A percentile compares a stretch with the other conserved stretches of the same genome.
These are phyloP conservation scores for Ophiostoma triangulosporum DNA, from an alignment of 2,329 filamentous ascomycete species.

Conservation along the genomic window DNA sequence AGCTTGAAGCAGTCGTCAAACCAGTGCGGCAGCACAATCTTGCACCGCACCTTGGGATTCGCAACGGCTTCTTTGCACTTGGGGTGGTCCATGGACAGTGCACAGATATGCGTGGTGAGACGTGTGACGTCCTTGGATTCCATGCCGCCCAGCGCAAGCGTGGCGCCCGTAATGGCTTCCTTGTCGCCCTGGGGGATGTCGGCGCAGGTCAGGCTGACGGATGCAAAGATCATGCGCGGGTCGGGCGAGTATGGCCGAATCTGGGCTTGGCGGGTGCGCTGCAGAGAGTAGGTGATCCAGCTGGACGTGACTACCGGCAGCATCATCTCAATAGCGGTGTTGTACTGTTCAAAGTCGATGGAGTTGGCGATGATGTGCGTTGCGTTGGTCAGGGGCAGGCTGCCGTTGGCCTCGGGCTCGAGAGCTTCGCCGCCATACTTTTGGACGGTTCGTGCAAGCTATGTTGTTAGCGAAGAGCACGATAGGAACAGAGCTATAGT, in stretches of 20 bases:
- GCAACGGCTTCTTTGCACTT: slow-evolving; percentile 50
- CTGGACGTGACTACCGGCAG: slow-evolving; percentile 70
- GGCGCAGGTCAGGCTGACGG: slow-evolving; percentile 69
- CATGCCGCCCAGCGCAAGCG: slow-evolving; percentile 77
- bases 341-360: slow-evolving; percentile 84
- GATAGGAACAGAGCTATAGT: neutral
- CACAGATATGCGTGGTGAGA: slow-evolving; percentile 78
- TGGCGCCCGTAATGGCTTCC: slow-evolving; percentile 82
- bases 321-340: slow-evolving; percentile 58
- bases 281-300: slow-evolving; percentile 65
- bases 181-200: slow-evolving; percentile 77
- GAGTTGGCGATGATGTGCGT: slow-evolving; percentile 54
- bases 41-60: slow-evolving; percentile 52
- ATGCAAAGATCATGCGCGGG: slow-evolving; percentile 76
- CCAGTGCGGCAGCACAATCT: slow-evolving; percentile 90
- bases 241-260: slow-evolving; percentile 82
- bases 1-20: slow-evolving; percentile 95
- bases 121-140: slow-evolving; percentile 59
- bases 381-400: slow-evolving; percentile 32
- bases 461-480: too few species aligned
- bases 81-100: slow-evolving; percentile 59
- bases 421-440: slow-evolving; percentile 38
- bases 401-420: slow-evolving; percentile 33
- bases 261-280: slow-evolving; percentile 57
- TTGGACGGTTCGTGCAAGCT: slow-evolving; percentile 30